Conservation (phyloP, 305 asterid genomes). For the Fraxinus dipetala region DNA sequence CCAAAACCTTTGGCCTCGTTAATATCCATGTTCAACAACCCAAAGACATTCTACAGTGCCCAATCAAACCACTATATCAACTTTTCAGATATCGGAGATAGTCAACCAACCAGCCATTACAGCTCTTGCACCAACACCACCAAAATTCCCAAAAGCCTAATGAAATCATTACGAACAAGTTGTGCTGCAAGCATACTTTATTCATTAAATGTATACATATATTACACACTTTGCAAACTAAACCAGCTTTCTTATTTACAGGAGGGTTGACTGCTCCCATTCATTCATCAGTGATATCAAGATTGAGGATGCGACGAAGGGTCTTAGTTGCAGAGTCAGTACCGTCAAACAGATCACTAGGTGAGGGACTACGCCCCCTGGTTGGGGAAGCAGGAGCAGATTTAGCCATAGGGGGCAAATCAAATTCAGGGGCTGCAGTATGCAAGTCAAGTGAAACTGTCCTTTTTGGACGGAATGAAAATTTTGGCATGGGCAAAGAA, state of each 20-base stretch:
- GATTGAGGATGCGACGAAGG: constrained; percentile 93
- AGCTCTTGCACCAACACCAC: constrained; percentile 35
- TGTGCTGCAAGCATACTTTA: constrained; percentile 29
- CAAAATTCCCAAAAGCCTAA: constrained; percentile 22
- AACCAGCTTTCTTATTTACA: constrained; percentile 35
- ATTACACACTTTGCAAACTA: constrained; percentile 33
- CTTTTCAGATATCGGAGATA: constrained; percentile 30
- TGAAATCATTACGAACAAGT: constrained; percentile 21
- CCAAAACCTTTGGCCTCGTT: constrained; percentile 22
- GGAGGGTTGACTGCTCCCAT: constrained; percentile 34
- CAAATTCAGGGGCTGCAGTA: constrained; percentile 39
- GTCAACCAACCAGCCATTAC: constrained; percentile 37
- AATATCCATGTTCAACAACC: constrained; percentile 24
- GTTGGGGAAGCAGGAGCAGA: constrained; percentile 91
- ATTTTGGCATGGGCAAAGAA: constrained; percentile 85
- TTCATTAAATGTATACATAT: constrained; percentile 44
- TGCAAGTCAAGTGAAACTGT: constrained; percentile 70
- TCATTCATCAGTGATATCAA: constrained; percentile 59
- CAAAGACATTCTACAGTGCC: constrained; percentile 14
- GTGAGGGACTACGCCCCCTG: constrained; percentile 50
- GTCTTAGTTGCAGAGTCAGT: constrained; percentile 70
- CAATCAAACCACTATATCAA: constrained; percentile 9
- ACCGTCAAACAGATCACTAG: constrained; percentile 37
- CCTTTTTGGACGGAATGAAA: constrained; percentile 59
- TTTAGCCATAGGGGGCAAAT: constrained; percentile 48